phyloP scores from a whole-genome alignment of 2,329 filamentous ascomycete species.

The Venturia effusa region DNA sequence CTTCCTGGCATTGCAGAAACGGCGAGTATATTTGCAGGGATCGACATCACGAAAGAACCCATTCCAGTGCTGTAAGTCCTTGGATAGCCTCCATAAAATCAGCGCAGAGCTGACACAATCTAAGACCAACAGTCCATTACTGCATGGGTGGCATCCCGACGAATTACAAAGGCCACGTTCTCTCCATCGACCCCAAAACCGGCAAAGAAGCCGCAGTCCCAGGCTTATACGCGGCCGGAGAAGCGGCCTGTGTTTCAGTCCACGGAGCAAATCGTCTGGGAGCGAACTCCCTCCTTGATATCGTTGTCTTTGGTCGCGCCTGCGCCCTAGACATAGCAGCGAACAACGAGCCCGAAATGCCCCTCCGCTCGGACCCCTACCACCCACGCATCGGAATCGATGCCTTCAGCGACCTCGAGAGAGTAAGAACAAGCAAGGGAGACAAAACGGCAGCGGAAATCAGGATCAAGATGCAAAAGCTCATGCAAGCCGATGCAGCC shows the following conservation, averaged over 20 bases:
- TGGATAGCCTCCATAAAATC: slow-evolving; percentile 9
- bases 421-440: slow-evolving; percentile 27
- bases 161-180: slow-evolving; percentile 38
- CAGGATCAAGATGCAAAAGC: slow-evolving; percentile 33
- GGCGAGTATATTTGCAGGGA: slow-evolving; percentile 38
- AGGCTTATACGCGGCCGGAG: slow-evolving; percentile 38
- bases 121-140: slow-evolving; percentile 39
- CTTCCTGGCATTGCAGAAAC: slow-evolving; percentile 41
- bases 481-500: slow-evolving; percentile 36
- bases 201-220: slow-evolving; percentile 32
- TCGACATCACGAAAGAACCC: slow-evolving; percentile 38
- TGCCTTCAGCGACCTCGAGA: slow-evolving; percentile 25
- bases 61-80: slow-evolving; percentile 33
- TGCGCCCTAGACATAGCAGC: slow-evolving; percentile 31
- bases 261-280: slow-evolving; percentile 39
- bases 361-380: slow-evolving; percentile 21
- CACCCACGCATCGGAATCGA: slow-evolving; percentile 25
- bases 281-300: slow-evolving; percentile 39
- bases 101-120: not conserved
- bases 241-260: slow-evolving; percentile 38
- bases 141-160: slow-evolving; percentile 42
- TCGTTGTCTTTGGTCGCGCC: slow-evolving; percentile 40
- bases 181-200: slow-evolving; percentile 26
- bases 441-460: slow-evolving; percentile 27
- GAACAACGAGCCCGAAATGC: slow-evolving; percentile 27